A percentile compares a stretch with the other conserved stretches of the same genome.
phyloP scores from a whole-genome alignment of 1,284 basidiomycete genomes.

The Thecaphora thlaspeos region DNA sequence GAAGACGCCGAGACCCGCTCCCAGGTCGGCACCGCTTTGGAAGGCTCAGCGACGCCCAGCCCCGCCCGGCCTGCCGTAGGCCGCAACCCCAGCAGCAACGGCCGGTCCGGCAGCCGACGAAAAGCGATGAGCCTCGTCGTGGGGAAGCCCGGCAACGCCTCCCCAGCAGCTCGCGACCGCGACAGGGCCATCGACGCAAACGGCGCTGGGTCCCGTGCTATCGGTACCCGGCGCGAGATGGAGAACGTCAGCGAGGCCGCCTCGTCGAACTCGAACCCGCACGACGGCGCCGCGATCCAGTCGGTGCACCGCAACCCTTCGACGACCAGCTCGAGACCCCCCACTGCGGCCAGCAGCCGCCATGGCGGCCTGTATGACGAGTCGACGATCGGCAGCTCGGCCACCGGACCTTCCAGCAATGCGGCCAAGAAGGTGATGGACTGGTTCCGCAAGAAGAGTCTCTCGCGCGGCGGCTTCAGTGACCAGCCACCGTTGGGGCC shows the following conservation, averaged over 20 bases:
- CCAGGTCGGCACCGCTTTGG: too few relatives aligned
- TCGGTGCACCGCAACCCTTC: too few relatives aligned
- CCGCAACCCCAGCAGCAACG: slow-evolving; percentile 19
- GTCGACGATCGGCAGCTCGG: slow-evolving; percentile 30
- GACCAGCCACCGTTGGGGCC: slow-evolving; percentile 47
- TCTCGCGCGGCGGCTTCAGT: slow-evolving; percentile 56
- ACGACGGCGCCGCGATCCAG: too few relatives aligned
- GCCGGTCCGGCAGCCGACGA: slow-evolving; percentile 19
- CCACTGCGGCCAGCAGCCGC: slow-evolving; percentile 1
- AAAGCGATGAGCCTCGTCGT: slow-evolving; percentile 53
- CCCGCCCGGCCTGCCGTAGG: slow-evolving; percentile 14
- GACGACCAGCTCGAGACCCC: slow-evolving; percentile 11
- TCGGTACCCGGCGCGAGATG: too few relatives aligned
- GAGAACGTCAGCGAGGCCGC: slow-evolving; percentile 3
- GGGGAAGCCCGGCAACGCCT: slow-evolving; percentile 14
- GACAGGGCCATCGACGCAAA: slow-evolving; percentile 11
- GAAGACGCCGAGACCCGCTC: slow-evolving; percentile 1
- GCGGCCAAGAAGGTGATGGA: slow-evolving; percentile 68
- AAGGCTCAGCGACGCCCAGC: too few relatives aligned
- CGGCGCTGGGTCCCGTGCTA: too few relatives aligned
- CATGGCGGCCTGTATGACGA: slow-evolving; percentile 32
- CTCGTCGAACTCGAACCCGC: slow-evolving; percentile 12
- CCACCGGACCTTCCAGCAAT: slow-evolving; percentile 59
- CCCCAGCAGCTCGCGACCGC: slow-evolving; percentile 27
- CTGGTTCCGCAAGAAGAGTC: slow-evolving; percentile 65